Conservation (phyloP, 768 basidiomycete genomes). For the Pholiota conissans region DNA sequence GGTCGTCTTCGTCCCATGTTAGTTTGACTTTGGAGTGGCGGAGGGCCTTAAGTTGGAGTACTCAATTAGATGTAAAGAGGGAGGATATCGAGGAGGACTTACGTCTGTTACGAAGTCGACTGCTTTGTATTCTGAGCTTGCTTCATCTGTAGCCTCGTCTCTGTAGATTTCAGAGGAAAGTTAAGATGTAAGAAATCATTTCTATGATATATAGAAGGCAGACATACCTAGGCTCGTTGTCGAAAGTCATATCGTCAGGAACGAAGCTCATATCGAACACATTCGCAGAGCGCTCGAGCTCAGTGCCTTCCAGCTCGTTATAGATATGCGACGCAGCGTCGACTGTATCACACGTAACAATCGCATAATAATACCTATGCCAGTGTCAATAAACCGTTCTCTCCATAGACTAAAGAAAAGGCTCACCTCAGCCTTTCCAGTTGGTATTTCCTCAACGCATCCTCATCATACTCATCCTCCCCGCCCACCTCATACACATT, state of each 20-base stretch:
- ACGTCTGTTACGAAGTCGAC: slow-evolving; percentile 94
- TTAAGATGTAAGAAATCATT: not conserved
- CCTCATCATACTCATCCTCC: slow-evolving; percentile 83
- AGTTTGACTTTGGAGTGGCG: slow-evolving; percentile 97
- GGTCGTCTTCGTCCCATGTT: slow-evolving; percentile 98
- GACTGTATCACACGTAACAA: slow-evolving; percentile 83
- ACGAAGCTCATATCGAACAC: slow-evolving; percentile 95
- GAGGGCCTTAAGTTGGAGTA: slow-evolving; percentile 61
- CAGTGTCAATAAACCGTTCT: not conserved
- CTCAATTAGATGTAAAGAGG: not conserved
- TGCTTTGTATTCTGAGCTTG: slow-evolving; percentile 60
- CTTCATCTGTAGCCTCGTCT: slow-evolving; percentile 79
- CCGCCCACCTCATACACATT: slow-evolving; percentile 66
- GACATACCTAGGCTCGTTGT: slow-evolving; percentile 70
- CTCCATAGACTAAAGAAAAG: not conserved
- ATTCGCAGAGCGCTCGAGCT: slow-evolving; percentile 96
- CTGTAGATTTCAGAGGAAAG: slow-evolving; percentile 34
- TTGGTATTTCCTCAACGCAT: slow-evolving; percentile 88
- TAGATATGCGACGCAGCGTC: slow-evolving; percentile 80
- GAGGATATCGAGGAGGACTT: slow-evolving; percentile 24
- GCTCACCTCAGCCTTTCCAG: slow-evolving; percentile 86
- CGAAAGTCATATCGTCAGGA: slow-evolving; percentile 86
- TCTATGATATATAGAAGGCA: not conserved
- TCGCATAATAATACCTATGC: slow-evolving; percentile 89
- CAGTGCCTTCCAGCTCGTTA: slow-evolving; percentile 88